Evolutionary conservation across 1,139 yeast genomes (phyloP), one percentile per base, ranked within the genome.

Genomic region (Yamadazyma siamensis): DNA sequence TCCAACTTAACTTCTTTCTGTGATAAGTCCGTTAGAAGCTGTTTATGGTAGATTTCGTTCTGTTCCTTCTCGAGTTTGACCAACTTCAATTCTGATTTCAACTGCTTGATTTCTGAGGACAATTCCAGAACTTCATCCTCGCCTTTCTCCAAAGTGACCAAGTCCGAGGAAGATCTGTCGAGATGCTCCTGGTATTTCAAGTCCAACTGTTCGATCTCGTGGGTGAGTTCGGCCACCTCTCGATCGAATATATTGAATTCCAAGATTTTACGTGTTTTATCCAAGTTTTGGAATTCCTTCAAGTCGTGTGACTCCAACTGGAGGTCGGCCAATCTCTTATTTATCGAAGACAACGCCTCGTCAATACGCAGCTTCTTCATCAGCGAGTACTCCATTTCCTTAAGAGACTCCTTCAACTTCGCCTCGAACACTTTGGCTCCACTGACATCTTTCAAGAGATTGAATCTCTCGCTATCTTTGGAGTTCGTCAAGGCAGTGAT

Each of bases 341-440:
- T 79, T 28, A 91, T 79, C 34, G 82, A 80, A 6, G 58, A 56
- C 46, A 91, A 65, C 48, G 88, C 78, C 43, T 81, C 88, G 39
- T 80, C 86, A 33, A 87, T 86, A 49, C 88, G 77, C 34, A 72
- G 78, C 39, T 81, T 71, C 46, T 87, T 86, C 40, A 68, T 70
- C 39, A 74, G 76, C 0, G 95, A 80, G 35, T 76, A 79, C 9
- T 64, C 65, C 88, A 91, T 85, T 45, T 87, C 91, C 47, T 80
- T 82, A 43, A 73, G 61, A 1, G 96, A 85, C 36, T 88, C 95
- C 36, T 75, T 74, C 34, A 89, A 64, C 49, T 87, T 85, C 28
- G 73, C 65, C 51, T 91, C 98, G 57, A 91, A 91, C 1, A 89
- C 85, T 36, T 80, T 82, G 1, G 97, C 96, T 11, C 99, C 99